Percentiles rank a stretch among this genome's conserved stretches.
These are phyloP conservation scores for Umbilicaria muhlenbergii DNA, from an alignment of 495 filamentous ascomycete genomes.

Conservation along the genomic window DNA sequence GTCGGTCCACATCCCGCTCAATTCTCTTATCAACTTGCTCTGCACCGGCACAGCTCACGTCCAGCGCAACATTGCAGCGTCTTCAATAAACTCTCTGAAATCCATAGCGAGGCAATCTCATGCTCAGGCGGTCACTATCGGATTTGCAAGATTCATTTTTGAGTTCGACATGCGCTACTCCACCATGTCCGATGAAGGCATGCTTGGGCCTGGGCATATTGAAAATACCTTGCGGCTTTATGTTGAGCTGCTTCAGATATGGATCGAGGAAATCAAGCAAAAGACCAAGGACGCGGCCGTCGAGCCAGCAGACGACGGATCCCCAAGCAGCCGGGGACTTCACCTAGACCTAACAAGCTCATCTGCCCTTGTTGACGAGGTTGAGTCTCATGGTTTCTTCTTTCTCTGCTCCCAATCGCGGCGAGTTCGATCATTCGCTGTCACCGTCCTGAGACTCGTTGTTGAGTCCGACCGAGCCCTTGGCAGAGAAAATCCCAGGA, in stretches of 20 bases:
- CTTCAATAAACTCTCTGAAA: constrained; percentile 84
- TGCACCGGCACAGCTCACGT: constrained; percentile 96
- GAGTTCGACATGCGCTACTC: constrained; percentile 94
- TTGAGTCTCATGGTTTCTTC: constrained; percentile 95
- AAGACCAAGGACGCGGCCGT: constrained; percentile 61
- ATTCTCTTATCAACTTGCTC: constrained; percentile 83
- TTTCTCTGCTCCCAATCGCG: constrained; percentile 93
- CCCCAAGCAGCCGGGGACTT: constrained; percentile 39
- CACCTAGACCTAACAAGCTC: constrained; percentile 78
- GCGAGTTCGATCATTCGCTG: constrained; percentile 73
- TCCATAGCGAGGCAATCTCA: constrained; percentile 87
- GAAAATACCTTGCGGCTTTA: constrained; percentile 87
- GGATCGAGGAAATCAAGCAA: constrained; percentile 88
- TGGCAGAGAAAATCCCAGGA: constrained; percentile 58
- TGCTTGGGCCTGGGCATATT: constrained; percentile 89
- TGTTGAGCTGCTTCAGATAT: constrained; percentile 84
- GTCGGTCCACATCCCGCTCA: constrained; percentile 80
- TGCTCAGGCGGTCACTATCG: constrained; percentile 91
- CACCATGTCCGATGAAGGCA: constrained; percentile 94
- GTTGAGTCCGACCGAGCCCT: constrained; percentile 88
- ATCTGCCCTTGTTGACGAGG: constrained; percentile 85
- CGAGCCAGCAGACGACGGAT: constrained; percentile 42
- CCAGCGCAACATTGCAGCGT: constrained; percentile 77
- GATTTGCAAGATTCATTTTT: constrained; percentile 93
- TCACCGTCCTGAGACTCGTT: constrained; percentile 80